These are phyloP conservation scores for Fusarium incarnatum DNA, from an alignment of 2,329 filamentous ascomycete species.

Conservation along the genomic window DNA sequence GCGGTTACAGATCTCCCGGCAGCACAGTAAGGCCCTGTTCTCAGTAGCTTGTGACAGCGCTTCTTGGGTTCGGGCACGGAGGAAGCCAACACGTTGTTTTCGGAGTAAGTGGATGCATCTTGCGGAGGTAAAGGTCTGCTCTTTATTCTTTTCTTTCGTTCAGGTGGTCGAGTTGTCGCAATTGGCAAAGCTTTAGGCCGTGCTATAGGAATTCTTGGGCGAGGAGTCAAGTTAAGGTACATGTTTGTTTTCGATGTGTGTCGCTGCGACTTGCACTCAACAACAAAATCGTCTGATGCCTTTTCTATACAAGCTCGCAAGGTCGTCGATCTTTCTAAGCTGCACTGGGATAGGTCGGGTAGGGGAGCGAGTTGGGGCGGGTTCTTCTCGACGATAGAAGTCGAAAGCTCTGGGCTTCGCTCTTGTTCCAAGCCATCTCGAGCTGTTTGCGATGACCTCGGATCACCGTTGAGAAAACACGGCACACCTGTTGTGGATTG, in stretches of 20 bases:
- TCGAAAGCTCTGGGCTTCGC: neutral
- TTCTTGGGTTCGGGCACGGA: neutral
- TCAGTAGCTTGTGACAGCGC: neutral
- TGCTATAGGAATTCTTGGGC: neutral
- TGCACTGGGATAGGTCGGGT: constrained; percentile 41
- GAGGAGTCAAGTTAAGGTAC: neutral
- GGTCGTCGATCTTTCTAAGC: constrained; percentile 45
- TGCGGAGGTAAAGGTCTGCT: neutral
- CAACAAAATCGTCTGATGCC: constrained; percentile 47
- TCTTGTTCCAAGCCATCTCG: neutral
- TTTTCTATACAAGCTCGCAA: constrained; percentile 49
- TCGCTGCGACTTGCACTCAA: constrained; percentile 41
- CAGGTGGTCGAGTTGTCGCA: constrained; percentile 21
- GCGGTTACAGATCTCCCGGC: constrained; percentile 13
- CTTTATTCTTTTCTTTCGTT: constrained; percentile 21
- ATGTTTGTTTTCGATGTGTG: neutral
- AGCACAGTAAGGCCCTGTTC: constrained; percentile 20
- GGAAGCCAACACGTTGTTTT: neutral
- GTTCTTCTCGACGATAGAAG: constrained; percentile 1
- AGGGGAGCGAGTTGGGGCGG: constrained; percentile 49
- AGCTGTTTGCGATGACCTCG: neutral
- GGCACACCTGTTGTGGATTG: neutral
- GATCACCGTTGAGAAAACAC: neutral
- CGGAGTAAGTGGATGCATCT: neutral
- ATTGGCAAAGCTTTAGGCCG: constrained; percentile 2